Evolutionary conservation across 805 yeast genomes (phyloP).

Genomic region (Saccharomycopsis selenospora): DNA sequence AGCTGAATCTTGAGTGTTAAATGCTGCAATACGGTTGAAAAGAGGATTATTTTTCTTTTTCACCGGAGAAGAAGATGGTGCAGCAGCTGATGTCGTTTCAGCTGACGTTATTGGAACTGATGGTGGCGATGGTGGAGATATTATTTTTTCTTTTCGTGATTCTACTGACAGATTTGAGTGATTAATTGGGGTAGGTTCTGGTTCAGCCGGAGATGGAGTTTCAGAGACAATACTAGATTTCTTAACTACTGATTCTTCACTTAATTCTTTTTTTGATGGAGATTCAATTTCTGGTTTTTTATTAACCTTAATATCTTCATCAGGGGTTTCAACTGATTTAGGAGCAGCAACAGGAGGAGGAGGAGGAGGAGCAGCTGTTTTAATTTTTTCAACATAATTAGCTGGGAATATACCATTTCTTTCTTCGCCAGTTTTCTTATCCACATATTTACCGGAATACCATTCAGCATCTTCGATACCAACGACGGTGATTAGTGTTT

Average conservation of each 20-base stretch:
- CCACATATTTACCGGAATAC: constrained; percentile 63
- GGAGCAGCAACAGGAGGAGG: constrained; percentile 1
- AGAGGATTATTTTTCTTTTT: constrained; percentile 28
- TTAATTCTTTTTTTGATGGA: neutral
- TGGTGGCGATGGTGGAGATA: neutral
- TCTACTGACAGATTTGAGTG: constrained; percentile 1
- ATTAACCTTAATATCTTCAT: too few species aligned
- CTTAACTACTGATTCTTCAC: constrained; percentile 2
- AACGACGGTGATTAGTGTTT: constrained; percentile 67
- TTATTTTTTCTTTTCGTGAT: neutral
- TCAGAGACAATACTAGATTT: neutral
- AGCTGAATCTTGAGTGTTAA: constrained; percentile 35
- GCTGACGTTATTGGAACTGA: neutral
- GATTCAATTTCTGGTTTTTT: constrained; percentile 6
- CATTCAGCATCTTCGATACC: constrained; percentile 87
- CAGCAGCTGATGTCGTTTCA: constrained; percentile 7
- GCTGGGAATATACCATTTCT: constrained; percentile 80
- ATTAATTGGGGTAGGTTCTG: neutral
- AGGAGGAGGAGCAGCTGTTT: constrained; percentile 10
- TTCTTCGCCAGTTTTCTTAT: constrained; percentile 33
- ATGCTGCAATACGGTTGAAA: constrained; percentile 43
- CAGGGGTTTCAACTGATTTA: constrained; percentile 4
- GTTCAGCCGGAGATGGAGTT: constrained; percentile 10
- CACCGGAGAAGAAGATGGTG: constrained; percentile 11
- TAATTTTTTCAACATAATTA: constrained; percentile 54